These are phyloP conservation scores for Aspergillus latus DNA, from an alignment of 2,329 filamentous ascomycete genomes.

Conservation along the genomic window DNA sequence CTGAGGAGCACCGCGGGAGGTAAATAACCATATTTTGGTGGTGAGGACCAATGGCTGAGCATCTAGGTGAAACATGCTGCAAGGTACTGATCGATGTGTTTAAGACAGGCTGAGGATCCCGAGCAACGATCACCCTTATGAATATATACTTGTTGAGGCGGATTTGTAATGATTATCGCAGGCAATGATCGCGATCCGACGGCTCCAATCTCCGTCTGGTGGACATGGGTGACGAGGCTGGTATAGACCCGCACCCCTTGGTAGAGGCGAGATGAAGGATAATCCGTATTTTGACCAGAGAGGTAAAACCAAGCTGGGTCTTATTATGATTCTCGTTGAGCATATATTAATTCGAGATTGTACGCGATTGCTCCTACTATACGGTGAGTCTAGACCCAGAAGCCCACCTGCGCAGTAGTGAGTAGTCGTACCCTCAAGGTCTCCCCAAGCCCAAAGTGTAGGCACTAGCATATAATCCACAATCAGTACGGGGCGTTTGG, in stretches of 20 bases:
- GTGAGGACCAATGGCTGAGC: background rate
- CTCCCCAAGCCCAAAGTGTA: background rate
- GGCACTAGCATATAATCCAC: background rate
- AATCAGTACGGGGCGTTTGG: background rate
- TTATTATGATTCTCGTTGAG: slow-evolving; percentile 7
- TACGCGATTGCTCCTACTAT: background rate
- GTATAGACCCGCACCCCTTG: slow-evolving; percentile 10
- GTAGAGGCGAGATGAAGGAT: slow-evolving; percentile 2
- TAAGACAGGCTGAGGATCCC: slow-evolving; percentile 18
- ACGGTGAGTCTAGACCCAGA: background rate
- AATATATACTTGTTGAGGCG: background rate
- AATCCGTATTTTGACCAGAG: background rate
- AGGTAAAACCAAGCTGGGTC: background rate
- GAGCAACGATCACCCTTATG: slow-evolving; percentile 14
- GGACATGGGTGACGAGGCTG: background rate
- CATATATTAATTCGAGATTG: slow-evolving; percentile 6
- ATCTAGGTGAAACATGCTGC: slow-evolving; percentile 19
- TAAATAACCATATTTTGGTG: background rate
- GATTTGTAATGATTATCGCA: background rate
- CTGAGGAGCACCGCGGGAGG: slow-evolving; percentile 1
- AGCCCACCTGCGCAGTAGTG: background rate
- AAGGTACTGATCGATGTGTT: slow-evolving; percentile 21
- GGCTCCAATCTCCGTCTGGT: background rate
- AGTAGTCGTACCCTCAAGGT: background rate
- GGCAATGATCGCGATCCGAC: background rate